Conservation (phyloP, 2,329 filamentous ascomycete genomes). For the Fusarium veterinarium region DNA sequence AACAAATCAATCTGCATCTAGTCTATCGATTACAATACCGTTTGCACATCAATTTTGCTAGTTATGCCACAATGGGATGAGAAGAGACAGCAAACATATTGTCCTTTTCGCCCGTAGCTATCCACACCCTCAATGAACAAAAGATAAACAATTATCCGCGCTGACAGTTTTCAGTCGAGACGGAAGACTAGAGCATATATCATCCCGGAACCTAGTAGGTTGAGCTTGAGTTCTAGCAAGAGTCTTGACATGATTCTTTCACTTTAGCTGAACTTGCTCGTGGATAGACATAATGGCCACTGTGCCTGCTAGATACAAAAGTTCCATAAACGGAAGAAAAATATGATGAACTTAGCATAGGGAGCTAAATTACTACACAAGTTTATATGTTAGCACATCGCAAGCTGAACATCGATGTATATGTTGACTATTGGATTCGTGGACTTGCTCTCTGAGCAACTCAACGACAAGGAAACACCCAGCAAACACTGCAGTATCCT, state of each 20-base stretch:
- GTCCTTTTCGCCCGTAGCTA: neutral
- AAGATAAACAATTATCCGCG: neutral
- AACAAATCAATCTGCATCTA: fast-evolving
- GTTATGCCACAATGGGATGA: no score
- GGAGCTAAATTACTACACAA: neutral
- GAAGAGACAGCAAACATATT: neutral
- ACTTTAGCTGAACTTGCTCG: neutral
- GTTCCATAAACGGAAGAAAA: neutral
- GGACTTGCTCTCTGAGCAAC: neutral
- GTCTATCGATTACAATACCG: no score
- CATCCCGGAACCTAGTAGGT: neutral
- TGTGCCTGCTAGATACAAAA: neutral
- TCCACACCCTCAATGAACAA: neutral
- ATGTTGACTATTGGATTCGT: neutral
- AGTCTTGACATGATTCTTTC: neutral
- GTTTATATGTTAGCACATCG: neutral
- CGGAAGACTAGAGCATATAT: neutral
- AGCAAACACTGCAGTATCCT: no score
- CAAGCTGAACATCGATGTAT: neutral
- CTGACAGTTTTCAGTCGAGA: neutral
- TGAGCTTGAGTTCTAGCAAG: neutral
- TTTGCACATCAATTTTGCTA: fast-evolving
- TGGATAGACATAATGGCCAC: neutral
- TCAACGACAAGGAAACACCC: neutral
- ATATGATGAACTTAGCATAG: neutral